Base-by-base conservation (phyloP, 805 yeast species). In the Teunomyces stri region DNA sequence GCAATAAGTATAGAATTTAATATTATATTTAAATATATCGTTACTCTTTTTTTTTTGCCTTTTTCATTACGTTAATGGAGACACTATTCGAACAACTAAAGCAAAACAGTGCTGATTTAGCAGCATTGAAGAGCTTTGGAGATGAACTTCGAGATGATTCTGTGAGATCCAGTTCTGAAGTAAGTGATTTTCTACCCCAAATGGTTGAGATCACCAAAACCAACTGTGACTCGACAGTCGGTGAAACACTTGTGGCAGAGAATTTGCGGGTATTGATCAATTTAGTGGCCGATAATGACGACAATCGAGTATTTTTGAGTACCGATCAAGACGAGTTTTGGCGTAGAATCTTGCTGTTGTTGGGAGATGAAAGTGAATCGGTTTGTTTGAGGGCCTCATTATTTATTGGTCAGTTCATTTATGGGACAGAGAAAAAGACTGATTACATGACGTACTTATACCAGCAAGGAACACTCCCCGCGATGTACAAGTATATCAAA, bases 271-370 rank as follows among this genome's bases (percentile, higher is more conserved):
- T 2, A 50, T 69, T 16, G 22, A 57, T 72, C 47, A 72, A 72
- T 42, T 56, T 61, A 42, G 49, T 64, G 25, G 76, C 77, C 3
- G 68, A 66, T 50, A 68, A 60, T 48, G 70, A 54, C 28, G 52
- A 48, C 10, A 62, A 61, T 48, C 29, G 65, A 11, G 30, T 29
- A 3, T 45, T 22, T 20, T 35, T 53, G 20, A 28, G 21, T 16
- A n/a, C 22, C 11, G 36, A 11, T 11, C 43, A 39, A 13, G 15
- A 30, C 22, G 40, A 44, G 12, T 55, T 66, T 39, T 65, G 70
- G 70, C 28, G 35, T 7, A 27, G 21, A 10, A 13, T 48, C 5
- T 13, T 13, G 11, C 38, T 9, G 20, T 29, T 48, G 36, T 35
- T 48, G 20, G 16, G 42, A 9, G 21, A 45, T n/a, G 50, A 43